Percentiles rank a stretch among this genome's conserved stretches.
Conservation (phyloP, 441 rosid species). For the Eutrema salsugineum region DNA sequence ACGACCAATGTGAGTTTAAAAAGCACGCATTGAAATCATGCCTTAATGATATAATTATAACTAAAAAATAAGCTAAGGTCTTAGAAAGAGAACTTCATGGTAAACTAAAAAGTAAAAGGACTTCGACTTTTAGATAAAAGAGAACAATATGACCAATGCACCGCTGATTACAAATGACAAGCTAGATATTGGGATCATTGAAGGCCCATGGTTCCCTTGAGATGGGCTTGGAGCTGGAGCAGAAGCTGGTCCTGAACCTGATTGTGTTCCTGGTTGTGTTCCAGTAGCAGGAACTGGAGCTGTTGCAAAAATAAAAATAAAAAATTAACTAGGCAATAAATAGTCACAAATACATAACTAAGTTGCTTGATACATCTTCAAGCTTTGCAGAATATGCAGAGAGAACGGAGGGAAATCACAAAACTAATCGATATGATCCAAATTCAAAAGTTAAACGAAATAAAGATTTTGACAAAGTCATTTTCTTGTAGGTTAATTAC, state of each 20-base stretch:
- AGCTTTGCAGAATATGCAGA: neutral
- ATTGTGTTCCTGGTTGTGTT: neutral
- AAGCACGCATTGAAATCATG: constrained; percentile 3
- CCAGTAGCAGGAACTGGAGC: constrained; percentile 22
- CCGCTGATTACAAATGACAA: constrained; percentile 3
- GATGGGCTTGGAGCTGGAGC: constrained; percentile 29
- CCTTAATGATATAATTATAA: neutral
- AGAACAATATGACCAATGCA: constrained; percentile 12
- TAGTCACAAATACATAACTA: neutral
- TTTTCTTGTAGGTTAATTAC: neutral
- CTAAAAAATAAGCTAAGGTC: neutral
- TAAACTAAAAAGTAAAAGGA: constrained; percentile 1
- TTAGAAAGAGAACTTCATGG: neutral
- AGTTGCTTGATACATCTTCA: neutral
- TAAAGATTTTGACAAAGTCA: neutral
- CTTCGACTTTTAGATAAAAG: neutral
- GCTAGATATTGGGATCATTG: constrained; percentile 13
- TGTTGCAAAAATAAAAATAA: too few relatives aligned
- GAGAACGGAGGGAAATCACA: neutral
- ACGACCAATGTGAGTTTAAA: neutral
- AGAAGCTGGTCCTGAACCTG: neutral
- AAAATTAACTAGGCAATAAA: neutral
- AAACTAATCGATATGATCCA: neutral
- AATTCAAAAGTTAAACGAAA: neutral
- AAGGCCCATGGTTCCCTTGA: constrained; percentile 14